phyloP scores from a whole-genome alignment of 2,329 filamentous ascomycete species.

The Leptographium procerum region DNA sequence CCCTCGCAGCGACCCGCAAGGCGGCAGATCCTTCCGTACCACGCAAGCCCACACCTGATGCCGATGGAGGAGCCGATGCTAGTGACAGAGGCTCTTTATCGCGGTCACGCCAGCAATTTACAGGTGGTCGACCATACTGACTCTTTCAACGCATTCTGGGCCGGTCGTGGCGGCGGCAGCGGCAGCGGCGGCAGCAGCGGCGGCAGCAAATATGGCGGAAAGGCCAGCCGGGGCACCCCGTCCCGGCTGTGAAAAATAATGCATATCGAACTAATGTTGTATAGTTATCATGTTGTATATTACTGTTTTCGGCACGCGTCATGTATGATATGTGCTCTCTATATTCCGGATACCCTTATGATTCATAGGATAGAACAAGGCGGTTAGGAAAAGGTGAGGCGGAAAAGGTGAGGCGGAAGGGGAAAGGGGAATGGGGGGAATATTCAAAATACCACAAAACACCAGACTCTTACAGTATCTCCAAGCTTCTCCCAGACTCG shows the following conservation, averaged over 20 bases:
- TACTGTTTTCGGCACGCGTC: neutral
- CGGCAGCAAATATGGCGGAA: neutral
- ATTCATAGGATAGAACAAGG: neutral
- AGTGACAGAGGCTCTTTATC: conserved; percentile 22
- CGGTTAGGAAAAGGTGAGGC: neutral
- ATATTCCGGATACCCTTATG: neutral
- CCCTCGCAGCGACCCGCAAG: neutral
- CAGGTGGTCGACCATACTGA: conserved; percentile 12
- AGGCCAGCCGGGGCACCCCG: neutral
- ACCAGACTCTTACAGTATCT: neutral
- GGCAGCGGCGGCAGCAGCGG: neutral
- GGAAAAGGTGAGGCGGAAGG: too few species aligned
- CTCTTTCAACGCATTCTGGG: neutral
- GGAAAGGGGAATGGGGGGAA: too few species aligned
- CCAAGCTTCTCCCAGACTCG: too few species aligned
- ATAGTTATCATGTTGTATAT: neutral
- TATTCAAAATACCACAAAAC: neutral
- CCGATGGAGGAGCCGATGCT: conserved; percentile 26
- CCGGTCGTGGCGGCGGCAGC: neutral
- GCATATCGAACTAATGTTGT: neutral
- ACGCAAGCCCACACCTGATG: conserved; percentile 24
- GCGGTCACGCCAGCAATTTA: neutral
- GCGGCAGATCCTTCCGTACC: conserved; percentile 26
- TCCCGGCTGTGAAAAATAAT: neutral
- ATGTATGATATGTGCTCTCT: neutral